Evolutionary conservation across 352 stramenopile species (phyloP).

Genomic region (Pelagophyceae sp.): DNA sequence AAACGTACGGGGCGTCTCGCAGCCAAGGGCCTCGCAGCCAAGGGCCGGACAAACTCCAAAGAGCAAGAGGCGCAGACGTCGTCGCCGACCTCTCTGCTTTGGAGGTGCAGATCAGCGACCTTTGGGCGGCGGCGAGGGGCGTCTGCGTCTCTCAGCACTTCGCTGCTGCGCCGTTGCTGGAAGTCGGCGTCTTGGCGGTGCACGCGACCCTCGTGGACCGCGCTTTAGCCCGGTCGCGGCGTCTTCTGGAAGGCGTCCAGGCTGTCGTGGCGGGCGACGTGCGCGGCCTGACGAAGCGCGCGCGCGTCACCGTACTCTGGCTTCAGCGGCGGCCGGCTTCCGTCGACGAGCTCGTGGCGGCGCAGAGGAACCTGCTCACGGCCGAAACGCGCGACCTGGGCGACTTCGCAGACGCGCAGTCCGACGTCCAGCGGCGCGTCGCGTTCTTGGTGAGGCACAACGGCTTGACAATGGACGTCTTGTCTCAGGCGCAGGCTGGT

Average conservation of each 20-base stretch:
- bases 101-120: background rate
- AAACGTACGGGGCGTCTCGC: background rate
- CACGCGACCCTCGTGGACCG: background rate
- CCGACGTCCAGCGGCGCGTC: background rate
- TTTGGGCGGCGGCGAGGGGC: background rate
- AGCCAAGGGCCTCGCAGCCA: too few species aligned
- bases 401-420: background rate
- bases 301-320: background rate
- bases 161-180: background rate
- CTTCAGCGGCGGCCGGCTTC: constrained; percentile 2
- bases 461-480: background rate
- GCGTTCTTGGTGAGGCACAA: background rate
- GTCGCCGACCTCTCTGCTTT: background rate
- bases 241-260: background rate
- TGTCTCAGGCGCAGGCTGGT: background rate
- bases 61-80: background rate
- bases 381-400: background rate
- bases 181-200: background rate
- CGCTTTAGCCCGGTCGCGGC: background rate
- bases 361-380: background rate
- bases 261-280: background rate
- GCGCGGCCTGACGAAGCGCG: background rate
- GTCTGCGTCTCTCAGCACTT: background rate
- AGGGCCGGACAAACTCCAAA: too few species aligned
- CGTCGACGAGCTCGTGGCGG: background rate